Evolutionary conservation across 495 filamentous ascomycete genomes (phyloP).

Genomic region (Echria macrotheca): DNA sequence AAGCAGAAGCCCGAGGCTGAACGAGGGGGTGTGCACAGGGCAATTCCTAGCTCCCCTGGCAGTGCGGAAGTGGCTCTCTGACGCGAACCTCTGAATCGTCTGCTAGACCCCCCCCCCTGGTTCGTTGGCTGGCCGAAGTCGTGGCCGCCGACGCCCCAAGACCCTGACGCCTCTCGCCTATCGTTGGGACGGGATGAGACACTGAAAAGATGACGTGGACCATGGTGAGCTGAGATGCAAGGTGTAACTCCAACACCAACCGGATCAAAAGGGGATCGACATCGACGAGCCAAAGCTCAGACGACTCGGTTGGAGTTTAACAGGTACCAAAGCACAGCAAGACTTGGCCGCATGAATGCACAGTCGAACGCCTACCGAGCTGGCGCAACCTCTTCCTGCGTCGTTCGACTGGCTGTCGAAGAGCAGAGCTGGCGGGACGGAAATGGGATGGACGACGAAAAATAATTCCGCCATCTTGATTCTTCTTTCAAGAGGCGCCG

Average conservation of each 20-base stretch:
- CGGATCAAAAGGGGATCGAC: constrained; percentile 18
- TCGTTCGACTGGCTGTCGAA: neutral
- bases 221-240: neutral
- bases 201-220: neutral
- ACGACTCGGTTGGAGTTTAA: constrained; percentile 18
- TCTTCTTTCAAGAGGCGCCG: neutral
- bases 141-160: too few relatives aligned
- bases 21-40: constrained; percentile 2
- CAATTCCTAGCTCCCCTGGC: neutral
- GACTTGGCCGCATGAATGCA: constrained; percentile 8
- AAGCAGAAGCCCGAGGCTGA: too few relatives aligned
- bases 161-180: too few relatives aligned
- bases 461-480: too few relatives aligned
- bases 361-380: neutral
- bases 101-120: constrained; percentile 7
- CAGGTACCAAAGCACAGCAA: neutral
- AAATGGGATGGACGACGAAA: neutral
- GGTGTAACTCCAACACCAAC: constrained; percentile 13
- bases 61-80: neutral
- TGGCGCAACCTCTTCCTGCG: neutral
- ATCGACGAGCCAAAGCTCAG: constrained; percentile 15
- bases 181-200: too few relatives aligned
- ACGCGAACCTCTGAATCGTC: neutral
- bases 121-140: too few relatives aligned
- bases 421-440: neutral